Conservation (phyloP, 1,139 yeast genomes). For the Nematodospora anomalae region DNA sequence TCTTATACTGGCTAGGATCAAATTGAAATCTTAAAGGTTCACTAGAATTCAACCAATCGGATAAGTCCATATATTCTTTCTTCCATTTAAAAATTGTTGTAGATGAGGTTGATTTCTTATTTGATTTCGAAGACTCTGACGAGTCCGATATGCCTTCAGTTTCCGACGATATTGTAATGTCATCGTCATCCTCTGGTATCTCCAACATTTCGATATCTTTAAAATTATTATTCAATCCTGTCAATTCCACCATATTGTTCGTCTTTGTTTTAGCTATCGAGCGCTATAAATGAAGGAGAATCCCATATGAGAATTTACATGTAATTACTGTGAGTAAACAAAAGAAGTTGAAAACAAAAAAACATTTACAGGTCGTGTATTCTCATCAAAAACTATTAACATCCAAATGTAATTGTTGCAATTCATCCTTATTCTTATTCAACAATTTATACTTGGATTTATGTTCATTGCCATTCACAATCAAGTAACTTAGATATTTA, state of each 20-base stretch:
- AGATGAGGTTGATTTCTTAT: constrained; percentile 10
- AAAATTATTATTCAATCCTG: constrained; percentile 20
- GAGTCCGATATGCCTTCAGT: constrained; percentile 32
- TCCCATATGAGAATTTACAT: too few species aligned
- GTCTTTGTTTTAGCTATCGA: background rate
- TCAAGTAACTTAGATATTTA: background rate
- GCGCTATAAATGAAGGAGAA: too few species aligned
- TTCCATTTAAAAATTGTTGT: constrained; percentile 10
- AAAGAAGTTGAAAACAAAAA: background rate
- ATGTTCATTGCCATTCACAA: background rate
- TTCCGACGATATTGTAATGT: constrained; percentile 27
- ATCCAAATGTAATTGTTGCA: constrained; percentile 2
- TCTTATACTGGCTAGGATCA: constrained; percentile 26
- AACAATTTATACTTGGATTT: background rate
- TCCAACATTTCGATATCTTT: constrained; percentile 51
- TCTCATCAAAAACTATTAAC: background rate
- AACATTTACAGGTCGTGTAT: constrained; percentile 6
- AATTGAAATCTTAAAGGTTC: constrained; percentile 33
- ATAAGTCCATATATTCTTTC: constrained; percentile 24
- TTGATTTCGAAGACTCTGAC: constrained; percentile 14
- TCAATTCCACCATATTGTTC: constrained; percentile 8
- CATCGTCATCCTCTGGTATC: constrained; percentile 37
- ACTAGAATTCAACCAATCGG: constrained; percentile 39
- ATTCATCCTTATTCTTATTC: background rate
- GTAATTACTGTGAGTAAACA: too few species aligned